Evolutionary conservation across 2,329 filamentous ascomycete genomes (phyloP).

Genomic region (Metarhizium brunneum): DNA sequence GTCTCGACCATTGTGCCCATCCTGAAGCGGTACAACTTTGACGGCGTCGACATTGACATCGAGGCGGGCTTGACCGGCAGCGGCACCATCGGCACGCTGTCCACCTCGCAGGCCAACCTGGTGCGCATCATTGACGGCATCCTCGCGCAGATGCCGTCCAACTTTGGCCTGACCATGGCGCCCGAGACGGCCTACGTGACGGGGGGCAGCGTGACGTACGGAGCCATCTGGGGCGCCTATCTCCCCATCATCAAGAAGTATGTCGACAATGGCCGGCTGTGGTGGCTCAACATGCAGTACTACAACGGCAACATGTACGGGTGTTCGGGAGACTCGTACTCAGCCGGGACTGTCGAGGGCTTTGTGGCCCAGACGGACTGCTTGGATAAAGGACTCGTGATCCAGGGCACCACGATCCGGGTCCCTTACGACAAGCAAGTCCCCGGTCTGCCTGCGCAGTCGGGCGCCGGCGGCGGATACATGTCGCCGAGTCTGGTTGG

Average conservation of each 20-base stretch:
- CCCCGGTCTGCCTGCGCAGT: slow-evolving; percentile 25
- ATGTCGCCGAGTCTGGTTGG: slow-evolving; percentile 20
- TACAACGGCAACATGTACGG: slow-evolving; percentile 29
- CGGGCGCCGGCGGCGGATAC: slow-evolving; percentile 22
- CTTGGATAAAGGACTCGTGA: slow-evolving; percentile 20
- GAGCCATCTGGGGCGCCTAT: slow-evolving; percentile 26
- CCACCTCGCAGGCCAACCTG: slow-evolving; percentile 23
- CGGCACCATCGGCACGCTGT: slow-evolving; percentile 20
- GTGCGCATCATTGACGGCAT: slow-evolving; percentile 26
- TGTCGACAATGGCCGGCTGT: slow-evolving; percentile 24
- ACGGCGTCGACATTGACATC: slow-evolving; percentile 27
- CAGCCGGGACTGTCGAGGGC: slow-evolving; percentile 20
- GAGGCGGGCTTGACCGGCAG: slow-evolving; percentile 21
- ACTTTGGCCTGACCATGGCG: slow-evolving; percentile 45
- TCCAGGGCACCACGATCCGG: slow-evolving; percentile 22
- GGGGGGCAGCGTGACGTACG: slow-evolving; percentile 20
- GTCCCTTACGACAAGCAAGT: slow-evolving; percentile 25
- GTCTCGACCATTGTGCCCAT: slow-evolving; percentile 25
- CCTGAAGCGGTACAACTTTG: slow-evolving; percentile 25
- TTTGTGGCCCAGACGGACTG: slow-evolving; percentile 27
- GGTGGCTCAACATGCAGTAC: slow-evolving; percentile 29
- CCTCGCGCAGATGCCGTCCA: slow-evolving; percentile 43
- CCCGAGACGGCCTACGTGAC: slow-evolving; percentile 28
- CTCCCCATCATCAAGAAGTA: slow-evolving; percentile 28
- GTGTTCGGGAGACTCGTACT: slow-evolving; percentile 22